Percentiles rank a stretch among this genome's conserved stretches.
phyloP scores from a whole-genome alignment of 2,329 filamentous ascomycete genomes.

The Phyllosticta paracitricarpa region DNA sequence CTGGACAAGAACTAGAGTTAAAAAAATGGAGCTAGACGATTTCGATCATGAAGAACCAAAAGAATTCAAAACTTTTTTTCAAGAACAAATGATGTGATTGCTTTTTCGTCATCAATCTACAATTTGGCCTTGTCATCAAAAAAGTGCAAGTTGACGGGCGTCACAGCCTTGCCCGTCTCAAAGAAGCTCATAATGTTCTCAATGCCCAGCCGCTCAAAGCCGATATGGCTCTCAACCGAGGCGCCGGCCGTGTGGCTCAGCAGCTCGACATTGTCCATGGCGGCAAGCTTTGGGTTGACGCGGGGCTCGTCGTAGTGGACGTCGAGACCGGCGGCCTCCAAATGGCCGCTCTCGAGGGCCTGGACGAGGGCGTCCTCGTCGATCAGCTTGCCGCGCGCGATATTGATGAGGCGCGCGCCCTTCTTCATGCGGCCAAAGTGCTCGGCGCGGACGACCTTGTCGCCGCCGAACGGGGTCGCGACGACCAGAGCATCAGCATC shows the following conservation, averaged over 20 bases:
- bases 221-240: slow-evolving; percentile 55
- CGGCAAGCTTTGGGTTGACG: slow-evolving; percentile 39
- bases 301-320: slow-evolving; percentile 43
- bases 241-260: slow-evolving; percentile 61
- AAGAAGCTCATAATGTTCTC: slow-evolving; percentile 55
- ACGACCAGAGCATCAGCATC: slow-evolving; percentile 22
- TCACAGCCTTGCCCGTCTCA: slow-evolving; percentile 41
- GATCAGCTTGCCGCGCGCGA: slow-evolving; percentile 41
- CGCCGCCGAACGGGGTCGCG: slow-evolving; percentile 22
- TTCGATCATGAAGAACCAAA: not conserved
- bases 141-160: slow-evolving; percentile 53
- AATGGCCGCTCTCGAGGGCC: slow-evolving; percentile 38
- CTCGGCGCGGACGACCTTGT: slow-evolving; percentile 20
- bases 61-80: not conserved
- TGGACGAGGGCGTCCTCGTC: slow-evolving; percentile 40
- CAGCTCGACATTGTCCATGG: slow-evolving; percentile 42
- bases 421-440: slow-evolving; percentile 39
- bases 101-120: not conserved
- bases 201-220: slow-evolving; percentile 58
- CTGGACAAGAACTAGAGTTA: slow-evolving; percentile 62
- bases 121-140: slow-evolving; percentile 25
- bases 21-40: not conserved
- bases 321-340: slow-evolving; percentile 41
- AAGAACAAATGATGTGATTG: not conserved
- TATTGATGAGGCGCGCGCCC: slow-evolving; percentile 43